Evolutionary conservation across 2,329 filamentous ascomycete genomes (phyloP), one percentile per base, ranked within the genome.

Genomic region (Westerdykella aurantiaca): DNA sequence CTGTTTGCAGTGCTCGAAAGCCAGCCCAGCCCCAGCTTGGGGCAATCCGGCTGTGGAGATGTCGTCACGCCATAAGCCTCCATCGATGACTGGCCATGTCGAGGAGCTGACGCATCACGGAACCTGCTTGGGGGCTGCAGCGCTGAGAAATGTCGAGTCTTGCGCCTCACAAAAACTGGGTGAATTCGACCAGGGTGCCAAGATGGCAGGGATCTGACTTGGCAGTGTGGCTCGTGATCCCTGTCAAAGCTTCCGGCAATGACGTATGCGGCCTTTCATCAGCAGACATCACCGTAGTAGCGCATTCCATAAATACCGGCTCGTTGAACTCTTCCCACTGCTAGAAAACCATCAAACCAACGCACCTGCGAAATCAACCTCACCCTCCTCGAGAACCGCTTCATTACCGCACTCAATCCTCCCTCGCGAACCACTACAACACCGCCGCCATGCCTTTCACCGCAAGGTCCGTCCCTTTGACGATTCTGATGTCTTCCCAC

Each of bases 381-480:
- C 21, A 25, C 12, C 17, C 2, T 17, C 37, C 22, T 18, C 37
- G 37, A 38, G 4, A 10, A 9, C 22, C 12, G 16, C 6, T 13
- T 35, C 33, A 35, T 10, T 29, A 5, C 25, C 25, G 11, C 41
- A 40, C 22, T 34, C 39, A 22, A 34, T 38, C 10, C n/a, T 31
- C 39, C 35, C 37, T 31, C 41, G 25, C 34, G 37, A 42, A 44
- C 43, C 45, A 41, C 45, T 38, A 42, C 35, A 47, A 42, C 35
- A 44, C 50, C 58, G 43, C 52, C 71, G 73, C 45, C 61, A 82
- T 81, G 78, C 70, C 77, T 71, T 79, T 81, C 74, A 81, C 78
- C 58, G 75, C 74, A 61, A 75, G 71, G 74, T 77, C 66, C 63
- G 72, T 59, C 31, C 16, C 17, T n/a, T 21, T 33, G 16, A n/a